These are phyloP conservation scores for Meripilus lineatus DNA, from an alignment of 1,284 basidiomycete genomes.

Conservation along the genomic window DNA sequence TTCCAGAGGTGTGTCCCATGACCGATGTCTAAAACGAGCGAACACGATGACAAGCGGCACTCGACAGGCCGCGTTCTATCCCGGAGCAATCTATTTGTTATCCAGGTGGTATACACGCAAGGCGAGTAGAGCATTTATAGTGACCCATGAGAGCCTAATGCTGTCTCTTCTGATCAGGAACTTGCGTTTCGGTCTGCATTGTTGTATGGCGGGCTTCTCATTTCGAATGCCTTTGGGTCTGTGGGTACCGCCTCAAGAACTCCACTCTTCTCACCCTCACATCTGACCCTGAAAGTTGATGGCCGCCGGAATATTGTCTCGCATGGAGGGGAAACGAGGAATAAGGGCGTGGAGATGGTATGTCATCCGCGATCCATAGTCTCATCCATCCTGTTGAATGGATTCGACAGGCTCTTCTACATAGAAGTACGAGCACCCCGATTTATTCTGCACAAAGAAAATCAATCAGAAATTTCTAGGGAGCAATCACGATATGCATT, in stretches of 20 bases:
- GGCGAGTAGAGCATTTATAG: slow-evolving; percentile 27
- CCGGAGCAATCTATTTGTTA: slow-evolving; percentile 55
- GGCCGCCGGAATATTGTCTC: slow-evolving; percentile 64
- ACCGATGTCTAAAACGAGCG: too few species aligned
- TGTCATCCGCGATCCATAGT: slow-evolving; percentile 11
- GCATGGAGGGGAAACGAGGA: slow-evolving; percentile 64
- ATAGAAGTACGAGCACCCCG: slow-evolving; percentile 54
- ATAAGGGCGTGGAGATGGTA: slow-evolving; percentile 71
- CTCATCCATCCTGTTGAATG: neutral
- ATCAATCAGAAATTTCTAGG: slow-evolving; percentile 29
- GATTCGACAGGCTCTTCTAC: slow-evolving; percentile 46
- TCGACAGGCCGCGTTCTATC: slow-evolving; percentile 60
- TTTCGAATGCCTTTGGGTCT: slow-evolving; percentile 74
- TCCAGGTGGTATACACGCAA: slow-evolving; percentile 66
- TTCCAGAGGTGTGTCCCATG: slow-evolving; percentile 46
- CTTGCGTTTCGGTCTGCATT: slow-evolving; percentile 65
- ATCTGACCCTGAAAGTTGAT: slow-evolving; percentile 41
- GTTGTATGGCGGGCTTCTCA: slow-evolving; percentile 60
- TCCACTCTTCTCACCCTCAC: neutral
- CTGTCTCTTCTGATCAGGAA: slow-evolving; percentile 37
- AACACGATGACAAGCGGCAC: too few species aligned
- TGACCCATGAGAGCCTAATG: neutral
- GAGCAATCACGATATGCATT: slow-evolving; percentile 49
- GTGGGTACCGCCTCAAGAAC: too few species aligned
- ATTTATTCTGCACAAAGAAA: slow-evolving; percentile 1